Conservation (phyloP, 495 filamentous ascomycete genomes). For the Penicillium crystallinum region DNA sequence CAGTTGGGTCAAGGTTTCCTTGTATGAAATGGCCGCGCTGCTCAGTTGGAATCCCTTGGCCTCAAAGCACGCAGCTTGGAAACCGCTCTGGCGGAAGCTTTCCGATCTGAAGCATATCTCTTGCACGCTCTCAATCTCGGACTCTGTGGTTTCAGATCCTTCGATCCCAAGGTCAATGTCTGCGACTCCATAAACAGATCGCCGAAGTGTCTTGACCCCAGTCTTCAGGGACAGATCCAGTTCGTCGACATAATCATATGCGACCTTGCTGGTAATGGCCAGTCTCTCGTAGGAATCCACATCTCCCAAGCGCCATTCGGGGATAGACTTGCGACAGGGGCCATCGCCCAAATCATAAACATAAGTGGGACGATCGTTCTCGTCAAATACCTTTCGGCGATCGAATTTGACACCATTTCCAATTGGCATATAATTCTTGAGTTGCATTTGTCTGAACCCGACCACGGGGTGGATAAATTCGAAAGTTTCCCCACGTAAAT, state of each 20-base stretch:
- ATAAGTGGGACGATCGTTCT: constrained; percentile 1
- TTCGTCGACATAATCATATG: constrained; percentile 18
- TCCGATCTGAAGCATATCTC: neutral
- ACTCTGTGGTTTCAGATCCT: neutral
- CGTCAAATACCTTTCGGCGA: constrained; percentile 7
- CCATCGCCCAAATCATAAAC: constrained; percentile 13
- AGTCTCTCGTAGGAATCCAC: constrained; percentile 19
- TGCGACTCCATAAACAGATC: neutral
- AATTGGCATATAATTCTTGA: constrained; percentile 13
- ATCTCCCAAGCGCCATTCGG: constrained; percentile 20
- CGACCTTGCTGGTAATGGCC: constrained; percentile 11
- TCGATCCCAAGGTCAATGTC: constrained; percentile 2
- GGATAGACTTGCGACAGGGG: neutral
- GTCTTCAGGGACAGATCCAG: constrained; percentile 15
- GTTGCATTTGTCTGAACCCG: constrained; percentile 9
- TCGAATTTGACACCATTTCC: neutral
- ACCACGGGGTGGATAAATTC: constrained; percentile 20
- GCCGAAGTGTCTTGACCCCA: constrained; percentile 12
- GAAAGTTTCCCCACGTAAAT: constrained; percentile 6
- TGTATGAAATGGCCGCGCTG: neutral
- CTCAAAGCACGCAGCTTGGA: neutral
- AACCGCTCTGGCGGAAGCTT: too few relatives aligned
- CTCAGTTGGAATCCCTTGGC: neutral
- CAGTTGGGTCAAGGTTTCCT: neutral
- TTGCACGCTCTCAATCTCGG: neutral